Evolutionary conservation across 139 green algal genomes (phyloP), one percentile per base, ranked within the genome.

Genomic region (Micractinium sp.): DNA sequence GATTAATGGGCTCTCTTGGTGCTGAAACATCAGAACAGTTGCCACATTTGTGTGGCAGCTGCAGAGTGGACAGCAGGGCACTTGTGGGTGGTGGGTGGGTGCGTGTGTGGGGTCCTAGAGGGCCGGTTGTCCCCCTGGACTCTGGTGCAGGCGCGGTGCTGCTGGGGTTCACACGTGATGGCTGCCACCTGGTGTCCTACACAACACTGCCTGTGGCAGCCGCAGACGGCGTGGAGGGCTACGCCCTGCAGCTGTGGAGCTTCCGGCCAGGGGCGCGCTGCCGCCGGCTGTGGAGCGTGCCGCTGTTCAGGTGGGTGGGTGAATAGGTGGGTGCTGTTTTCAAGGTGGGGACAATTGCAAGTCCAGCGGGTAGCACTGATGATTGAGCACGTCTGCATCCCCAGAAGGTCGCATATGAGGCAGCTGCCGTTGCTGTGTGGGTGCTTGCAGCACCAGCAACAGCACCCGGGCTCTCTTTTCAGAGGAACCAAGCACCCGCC

Each of bases 151-250:
- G 86, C 36, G 66, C 56, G 23, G 60, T 89, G 33, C 76, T 89
- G 53, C 86, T 89, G 75, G 86, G 86, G 47, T 89, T 89, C 76
- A 85, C 86, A 0, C 86, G 86, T 12, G 75, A 85, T 25, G 86
- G 75, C 23, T 23, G 77, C 60, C 76, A 85, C 56, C 56, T 89
- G 25, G n/a, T 89, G 56, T 89, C 86, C 3, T 89, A 89, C 86
- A 89, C 86, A 33, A 67, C 60, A 5, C 61, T 73, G 35, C 86
- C 75, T 3, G 86, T 89, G 35, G 86, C 86, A 15, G 86, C 86
- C 19, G 75, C 86, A 18, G 86, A 85, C 36, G 76, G 60, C 25
- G 36, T 53, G 22, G 86, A 89, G 36, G 86, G 86, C 53, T 85
- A 89, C 27, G 47, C 29, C 29, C 86, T 89, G 33, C 86, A 89